Evolutionary conservation across 73 alveolate genomes (phyloP).

Genomic region (Loxodes magnus): DNA sequence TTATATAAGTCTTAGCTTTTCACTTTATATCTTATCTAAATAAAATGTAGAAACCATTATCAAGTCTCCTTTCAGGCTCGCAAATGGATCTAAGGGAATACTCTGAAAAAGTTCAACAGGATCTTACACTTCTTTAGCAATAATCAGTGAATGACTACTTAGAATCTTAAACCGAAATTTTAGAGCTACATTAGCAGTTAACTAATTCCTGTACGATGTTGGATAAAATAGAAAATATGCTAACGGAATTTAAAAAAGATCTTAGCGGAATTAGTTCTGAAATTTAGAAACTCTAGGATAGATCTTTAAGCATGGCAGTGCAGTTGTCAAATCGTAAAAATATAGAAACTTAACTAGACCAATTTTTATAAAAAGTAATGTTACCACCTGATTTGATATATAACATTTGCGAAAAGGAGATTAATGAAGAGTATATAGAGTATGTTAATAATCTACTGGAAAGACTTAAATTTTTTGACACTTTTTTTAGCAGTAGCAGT

Average conservation of each 20-base stretch:
- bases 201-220: slow-evolving; percentile 30
- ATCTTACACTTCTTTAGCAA: slow-evolving; percentile 28
- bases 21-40: too few relatives aligned
- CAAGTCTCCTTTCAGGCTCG: too few relatives aligned
- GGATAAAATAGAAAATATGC: slow-evolving; percentile 32
- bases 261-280: slow-evolving; percentile 32
- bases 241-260: slow-evolving; percentile 31
- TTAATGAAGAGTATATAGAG: slow-evolving; percentile 43
- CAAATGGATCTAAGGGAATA: slow-evolving; percentile 40
- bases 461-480: slow-evolving; percentile 9
- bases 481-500: not conserved
- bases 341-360: slow-evolving; percentile 32
- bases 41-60: too few relatives aligned
- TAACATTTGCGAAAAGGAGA: slow-evolving; percentile 34
- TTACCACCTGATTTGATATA: slow-evolving; percentile 34
- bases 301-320: slow-evolving; percentile 20
- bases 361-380: slow-evolving; percentile 20
- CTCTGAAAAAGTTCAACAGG: slow-evolving; percentile 26
- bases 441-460: slow-evolving; percentile 26
- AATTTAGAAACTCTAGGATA: slow-evolving; percentile 35
- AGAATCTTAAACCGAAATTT: slow-evolving; percentile 35
- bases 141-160: slow-evolving; percentile 34
- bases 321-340: slow-evolving; percentile 34
- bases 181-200: slow-evolving; percentile 38
- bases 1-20: too few relatives aligned